phyloP scores from a whole-genome alignment of 208 protist species.

The Phytomonas francai region DNA sequence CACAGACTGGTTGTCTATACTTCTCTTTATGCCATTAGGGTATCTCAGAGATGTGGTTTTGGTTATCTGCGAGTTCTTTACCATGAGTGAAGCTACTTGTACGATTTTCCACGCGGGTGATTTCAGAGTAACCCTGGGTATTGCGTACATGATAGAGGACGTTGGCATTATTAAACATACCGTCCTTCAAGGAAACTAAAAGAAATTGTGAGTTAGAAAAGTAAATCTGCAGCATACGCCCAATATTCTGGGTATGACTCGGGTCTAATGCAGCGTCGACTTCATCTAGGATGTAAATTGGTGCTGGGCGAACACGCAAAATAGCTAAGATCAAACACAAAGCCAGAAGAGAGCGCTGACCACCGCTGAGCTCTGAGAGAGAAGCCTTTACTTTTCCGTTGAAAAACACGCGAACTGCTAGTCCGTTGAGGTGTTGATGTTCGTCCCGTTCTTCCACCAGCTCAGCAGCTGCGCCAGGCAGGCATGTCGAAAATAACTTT shows the following conservation, averaged over 20 bases:
- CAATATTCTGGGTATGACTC: conserved; percentile 99
- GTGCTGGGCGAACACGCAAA: conserved; percentile 98
- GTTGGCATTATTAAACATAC: conserved; percentile 99
- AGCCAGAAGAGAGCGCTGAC: conserved; percentile 99
- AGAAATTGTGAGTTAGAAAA: conserved; percentile 99
- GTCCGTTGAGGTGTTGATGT: conserved; percentile 73
- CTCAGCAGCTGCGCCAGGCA: conserved; percentile 93
- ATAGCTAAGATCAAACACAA: conserved; percentile 99
- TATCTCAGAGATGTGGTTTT: conserved; percentile 12
- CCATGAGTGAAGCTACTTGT: background rate
- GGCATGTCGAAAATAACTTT: conserved; percentile 95
- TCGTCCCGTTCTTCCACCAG: conserved; percentile 84
- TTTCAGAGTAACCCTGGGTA: conserved; percentile 86
- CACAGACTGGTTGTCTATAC: background rate
- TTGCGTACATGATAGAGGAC: conserved; percentile 98
- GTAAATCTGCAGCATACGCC: conserved; percentile 94
- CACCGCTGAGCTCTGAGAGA: conserved; percentile 98
- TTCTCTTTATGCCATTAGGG: background rate
- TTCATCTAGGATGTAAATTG: conserved; percentile 99
- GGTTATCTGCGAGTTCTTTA: conserved; percentile 5
- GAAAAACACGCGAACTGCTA: conserved; percentile 96
- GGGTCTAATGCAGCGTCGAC: conserved; percentile 99
- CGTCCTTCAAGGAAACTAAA: conserved; percentile 99
- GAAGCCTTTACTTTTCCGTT: conserved; percentile 96
- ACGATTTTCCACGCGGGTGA: conserved; percentile 47